Conservation (phyloP, 306 rosid species). For the Mucuna pruriens region DNA sequence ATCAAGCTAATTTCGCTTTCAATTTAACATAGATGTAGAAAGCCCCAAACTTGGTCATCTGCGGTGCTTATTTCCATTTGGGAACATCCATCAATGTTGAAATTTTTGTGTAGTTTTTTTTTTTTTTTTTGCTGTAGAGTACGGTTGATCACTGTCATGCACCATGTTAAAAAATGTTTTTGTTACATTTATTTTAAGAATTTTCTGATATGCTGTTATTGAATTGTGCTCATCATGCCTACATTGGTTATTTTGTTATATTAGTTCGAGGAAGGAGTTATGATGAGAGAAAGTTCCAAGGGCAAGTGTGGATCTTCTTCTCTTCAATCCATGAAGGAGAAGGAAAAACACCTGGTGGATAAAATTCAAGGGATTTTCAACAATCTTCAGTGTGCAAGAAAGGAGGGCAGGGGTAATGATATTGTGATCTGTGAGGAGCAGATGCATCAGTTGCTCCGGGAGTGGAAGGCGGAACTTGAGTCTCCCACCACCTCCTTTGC, state of each 20-base stretch:
- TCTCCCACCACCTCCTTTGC: conserved; percentile 82
- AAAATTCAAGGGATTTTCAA: conserved; percentile 79
- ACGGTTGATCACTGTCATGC: conserved; percentile 17
- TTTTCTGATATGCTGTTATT: not conserved
- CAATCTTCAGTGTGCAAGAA: conserved; percentile 82
- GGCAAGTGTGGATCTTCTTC: conserved; percentile 72
- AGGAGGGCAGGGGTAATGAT: conserved; percentile 75
- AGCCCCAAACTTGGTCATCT: conserved; percentile 9
- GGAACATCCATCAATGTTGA: conserved; percentile 1
- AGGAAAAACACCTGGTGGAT: conserved; percentile 79
- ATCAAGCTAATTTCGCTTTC: not conserved
- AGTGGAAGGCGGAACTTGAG: conserved; percentile 89
- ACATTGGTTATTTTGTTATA: not conserved
- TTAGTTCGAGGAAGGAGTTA: conserved; percentile 36
- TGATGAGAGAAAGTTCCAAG: conserved; percentile 69
- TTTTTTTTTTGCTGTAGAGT: not conserved
- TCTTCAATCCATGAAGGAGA: conserved; percentile 74
- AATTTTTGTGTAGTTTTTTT: not conserved
- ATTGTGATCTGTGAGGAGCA: conserved; percentile 75
- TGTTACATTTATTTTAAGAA: not conserved
- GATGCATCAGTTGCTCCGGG: conserved; percentile 88
- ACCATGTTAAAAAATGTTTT: not conserved
- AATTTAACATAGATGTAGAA: not conserved
- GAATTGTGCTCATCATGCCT: not conserved
- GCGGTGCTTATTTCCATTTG: conserved; percentile 1